These are phyloP conservation scores for Magnolia kwangsiensis DNA, from an alignment of 164 flowering plant genomes.

Conservation along the genomic window DNA sequence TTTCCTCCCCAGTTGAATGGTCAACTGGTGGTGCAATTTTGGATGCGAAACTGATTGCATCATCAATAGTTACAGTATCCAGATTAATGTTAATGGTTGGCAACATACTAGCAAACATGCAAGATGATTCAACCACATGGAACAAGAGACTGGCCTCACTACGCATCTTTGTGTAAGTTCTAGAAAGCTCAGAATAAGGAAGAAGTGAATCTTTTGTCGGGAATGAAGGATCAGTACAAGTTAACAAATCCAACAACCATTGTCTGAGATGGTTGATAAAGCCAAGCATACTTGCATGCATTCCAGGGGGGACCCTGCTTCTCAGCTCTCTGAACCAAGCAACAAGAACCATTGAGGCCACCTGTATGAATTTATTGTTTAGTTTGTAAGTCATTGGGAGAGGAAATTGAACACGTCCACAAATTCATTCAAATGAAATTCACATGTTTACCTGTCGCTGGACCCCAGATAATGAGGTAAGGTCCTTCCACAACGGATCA, in stretches of 20 bases:
- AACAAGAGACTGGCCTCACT: slow-evolving; percentile 69
- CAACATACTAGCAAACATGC: slow-evolving; percentile 30
- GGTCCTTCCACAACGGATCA: slow-evolving; percentile 68
- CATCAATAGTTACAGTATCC: slow-evolving; percentile 68
- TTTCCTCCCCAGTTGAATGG: slow-evolving; percentile 31
- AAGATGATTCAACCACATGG: slow-evolving; percentile 46
- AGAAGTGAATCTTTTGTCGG: slow-evolving; percentile 79
- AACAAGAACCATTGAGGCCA: slow-evolving; percentile 82
- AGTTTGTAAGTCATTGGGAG: slow-evolving; percentile 1
- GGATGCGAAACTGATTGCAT: slow-evolving; percentile 77
- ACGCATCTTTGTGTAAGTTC: slow-evolving; percentile 94
- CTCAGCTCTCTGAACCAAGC: slow-evolving; percentile 91
- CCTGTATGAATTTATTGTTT: slow-evolving; percentile 37
- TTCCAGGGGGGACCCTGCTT: slow-evolving; percentile 20
- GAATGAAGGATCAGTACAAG: slow-evolving; percentile 77
- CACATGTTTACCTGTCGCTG: slow-evolving; percentile 72
- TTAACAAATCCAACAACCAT: slow-evolving; percentile 73
- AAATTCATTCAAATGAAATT: slow-evolving; percentile 2
- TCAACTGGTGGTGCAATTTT: slow-evolving; percentile 35
- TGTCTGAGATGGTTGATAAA: slow-evolving; percentile 39
- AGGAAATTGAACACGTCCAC: not conserved
- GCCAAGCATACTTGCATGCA: slow-evolving; percentile 21
- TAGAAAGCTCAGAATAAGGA: slow-evolving; percentile 92
- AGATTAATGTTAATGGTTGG: slow-evolving; percentile 37
- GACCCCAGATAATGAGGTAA: slow-evolving; percentile 85